These are phyloP conservation scores for Tephrocybe sp. DNA, from an alignment of 768 basidiomycete genomes.

Conservation along the genomic window DNA sequence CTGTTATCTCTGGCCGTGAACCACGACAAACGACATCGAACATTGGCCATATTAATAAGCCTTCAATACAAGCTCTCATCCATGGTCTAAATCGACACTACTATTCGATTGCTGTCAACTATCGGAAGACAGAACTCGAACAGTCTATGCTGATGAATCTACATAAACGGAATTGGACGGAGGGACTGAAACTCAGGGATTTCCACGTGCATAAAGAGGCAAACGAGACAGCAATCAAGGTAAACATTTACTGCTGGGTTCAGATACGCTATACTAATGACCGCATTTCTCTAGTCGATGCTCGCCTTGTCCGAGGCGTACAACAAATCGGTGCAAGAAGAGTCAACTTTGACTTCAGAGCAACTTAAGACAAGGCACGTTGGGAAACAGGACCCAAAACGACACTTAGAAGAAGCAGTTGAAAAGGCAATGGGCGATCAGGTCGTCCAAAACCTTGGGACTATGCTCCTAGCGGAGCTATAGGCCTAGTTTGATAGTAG, in stretches of 20 bases:
- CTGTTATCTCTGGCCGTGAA: constrained; percentile 88
- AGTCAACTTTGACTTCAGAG: constrained; percentile 89
- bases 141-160: constrained; percentile 99
- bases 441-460: constrained; percentile 92
- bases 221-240: constrained; percentile 96
- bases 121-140: constrained; percentile 97
- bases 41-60: constrained; percentile 98
- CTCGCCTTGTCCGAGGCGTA: constrained; percentile 88
- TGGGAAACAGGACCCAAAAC: constrained; percentile 96
- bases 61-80: constrained; percentile 97
- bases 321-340: constrained; percentile 98
- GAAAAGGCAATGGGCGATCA: constrained; percentile 98
- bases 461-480: constrained; percentile 91
- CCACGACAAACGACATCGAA: constrained; percentile 97
- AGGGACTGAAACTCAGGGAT: constrained; percentile 89
- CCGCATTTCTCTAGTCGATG: constrained; percentile 67
- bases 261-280: constrained; percentile 7
- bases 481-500: constrained; percentile 31
- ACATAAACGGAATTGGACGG: constrained; percentile 99
- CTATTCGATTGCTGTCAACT: constrained; percentile 96
- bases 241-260: constrained; percentile 30
- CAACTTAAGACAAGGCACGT: constrained; percentile 97
- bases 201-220: constrained; percentile 84
- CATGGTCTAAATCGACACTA: constrained; percentile 98
- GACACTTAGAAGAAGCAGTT: constrained; percentile 95